phyloP scores from a whole-genome alignment of 1,284 basidiomycete species.

The Ceraceosorus bombacis region DNA sequence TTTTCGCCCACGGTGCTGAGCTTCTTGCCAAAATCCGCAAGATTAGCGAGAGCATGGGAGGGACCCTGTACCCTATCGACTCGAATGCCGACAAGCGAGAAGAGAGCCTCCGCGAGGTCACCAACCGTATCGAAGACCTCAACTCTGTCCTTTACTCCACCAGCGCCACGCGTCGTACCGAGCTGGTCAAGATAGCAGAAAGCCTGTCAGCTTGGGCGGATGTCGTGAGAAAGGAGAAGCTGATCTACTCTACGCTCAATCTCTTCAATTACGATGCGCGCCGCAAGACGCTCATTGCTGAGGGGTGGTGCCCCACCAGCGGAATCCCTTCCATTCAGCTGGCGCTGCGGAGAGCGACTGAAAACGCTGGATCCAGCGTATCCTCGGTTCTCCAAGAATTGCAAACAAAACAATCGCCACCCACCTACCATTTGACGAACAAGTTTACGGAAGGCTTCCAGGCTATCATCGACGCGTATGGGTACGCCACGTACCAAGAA shows the following conservation, averaged over 20 bases:
- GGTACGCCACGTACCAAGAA: constrained; percentile 89
- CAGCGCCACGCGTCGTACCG: constrained; percentile 64
- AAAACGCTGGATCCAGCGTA: constrained; percentile 84
- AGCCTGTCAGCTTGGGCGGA: constrained; percentile 83
- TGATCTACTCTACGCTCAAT: constrained; percentile 58
- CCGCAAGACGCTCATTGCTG: constrained; percentile 89
- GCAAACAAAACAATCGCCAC: constrained; percentile 80
- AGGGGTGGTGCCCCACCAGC: constrained; percentile 92
- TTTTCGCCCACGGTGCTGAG: constrained; percentile 92
- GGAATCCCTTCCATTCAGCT: constrained; percentile 81
- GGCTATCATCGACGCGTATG: constrained; percentile 95
- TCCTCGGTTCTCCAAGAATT: constrained; percentile 89
- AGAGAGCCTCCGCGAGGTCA: constrained; percentile 81
- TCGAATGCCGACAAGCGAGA: constrained; percentile 83
- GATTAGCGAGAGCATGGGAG: constrained; percentile 96
- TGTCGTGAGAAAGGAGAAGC: constrained; percentile 88
- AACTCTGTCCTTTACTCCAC: constrained; percentile 67
- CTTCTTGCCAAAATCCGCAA: constrained; percentile 95
- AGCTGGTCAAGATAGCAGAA: constrained; percentile 80
- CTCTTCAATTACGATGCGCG: constrained; percentile 82
- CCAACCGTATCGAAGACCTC: constrained; percentile 81
- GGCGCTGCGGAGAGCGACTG: constrained; percentile 85
- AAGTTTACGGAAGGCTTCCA: constrained; percentile 98
- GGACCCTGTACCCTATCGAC: constrained; percentile 91
- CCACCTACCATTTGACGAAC: constrained; percentile 90